phyloP scores from a whole-genome alignment of 345 rosid species.

The Gossypium stocksii region DNA sequence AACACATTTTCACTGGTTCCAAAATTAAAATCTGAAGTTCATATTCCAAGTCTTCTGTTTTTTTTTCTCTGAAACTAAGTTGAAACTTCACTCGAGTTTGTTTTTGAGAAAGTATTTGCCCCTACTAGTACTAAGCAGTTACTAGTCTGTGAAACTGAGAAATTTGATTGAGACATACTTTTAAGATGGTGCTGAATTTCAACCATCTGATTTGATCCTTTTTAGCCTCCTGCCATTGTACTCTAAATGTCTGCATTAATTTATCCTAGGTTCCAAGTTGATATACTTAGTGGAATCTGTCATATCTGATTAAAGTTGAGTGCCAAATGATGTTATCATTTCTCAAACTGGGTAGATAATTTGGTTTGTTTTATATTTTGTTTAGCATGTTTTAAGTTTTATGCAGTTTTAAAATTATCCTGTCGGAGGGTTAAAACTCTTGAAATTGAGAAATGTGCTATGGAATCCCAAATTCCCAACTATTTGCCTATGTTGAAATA shows the following conservation, averaged over 20 bases:
- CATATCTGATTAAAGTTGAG: not conserved
- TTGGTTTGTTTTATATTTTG: not conserved
- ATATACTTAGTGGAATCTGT: not conserved
- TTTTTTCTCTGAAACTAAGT: not conserved
- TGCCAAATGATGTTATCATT: not conserved
- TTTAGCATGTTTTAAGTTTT: not conserved
- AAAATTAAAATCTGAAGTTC: constrained; percentile 1
- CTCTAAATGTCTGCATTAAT: not conserved
- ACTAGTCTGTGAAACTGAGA: not conserved
- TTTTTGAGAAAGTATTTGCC: not conserved
- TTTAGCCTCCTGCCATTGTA: not conserved
- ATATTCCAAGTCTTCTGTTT: not conserved
- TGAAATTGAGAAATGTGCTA: not conserved
- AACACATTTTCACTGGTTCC: not conserved
- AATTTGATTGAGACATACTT: not conserved
- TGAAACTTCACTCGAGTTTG: not conserved
- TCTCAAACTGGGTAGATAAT: not conserved
- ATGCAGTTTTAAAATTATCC: not conserved
- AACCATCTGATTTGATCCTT: not conserved
- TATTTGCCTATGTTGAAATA: no score
- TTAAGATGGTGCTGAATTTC: not conserved
- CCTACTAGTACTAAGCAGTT: not conserved
- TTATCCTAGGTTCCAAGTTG: not conserved
- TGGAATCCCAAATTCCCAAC: no score
- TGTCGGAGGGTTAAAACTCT: not conserved